Base-by-base conservation (phyloP, 2,329 filamentous ascomycete species). In the Aureobasidium uvarum region DNA sequence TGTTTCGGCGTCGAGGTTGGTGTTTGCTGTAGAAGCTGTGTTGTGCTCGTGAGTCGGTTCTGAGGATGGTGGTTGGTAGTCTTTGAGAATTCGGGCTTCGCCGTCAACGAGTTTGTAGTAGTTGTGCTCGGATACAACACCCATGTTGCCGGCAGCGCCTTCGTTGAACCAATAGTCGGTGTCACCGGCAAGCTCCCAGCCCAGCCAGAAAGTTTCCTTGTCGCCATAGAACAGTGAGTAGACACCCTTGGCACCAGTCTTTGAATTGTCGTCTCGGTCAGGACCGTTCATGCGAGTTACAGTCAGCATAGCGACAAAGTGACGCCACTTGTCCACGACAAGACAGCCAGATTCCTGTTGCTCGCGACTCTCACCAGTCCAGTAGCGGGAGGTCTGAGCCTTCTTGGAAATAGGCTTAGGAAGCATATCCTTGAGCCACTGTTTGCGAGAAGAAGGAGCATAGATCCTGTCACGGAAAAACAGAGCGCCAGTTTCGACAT, bases 131-230 rank as follows among this genome's bases (percentile, higher is more conserved):
- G 81, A 81, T 70, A 81, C 79, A 48, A 79, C 67, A 23, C 76
- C 76, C 67, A 78, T 75, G 48, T 70, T 73, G 14, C 76, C 76
- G 5, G 74, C 72, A 33, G 75, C 74, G 38, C 79, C 79, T 43
- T 73, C 71, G 68, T 81, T 78, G 72, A 81, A 82, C 25, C 75
- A 72, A 67, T 80, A 81, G 25, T 77, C 74, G 6, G 72, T 67
- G 63, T 80, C 78, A 5, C 77, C 79, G 23, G 76, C 77, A n/a
- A 81, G 75, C 65, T 81, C 77, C 74, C 78, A 81, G 23, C 79
- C 78, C 2, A 82, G 74, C 80, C 80, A 82, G 72, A 81, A 82
- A 1, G 79, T 81, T 67, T 82, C 80, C 67, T 82, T 82, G 70
- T 68, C 43, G 63, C 67, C 67, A 31, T 68, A 68, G 73, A 38